Base-by-base conservation (phyloP, 495 filamentous ascomycete species). In the Aspergillus asperescens region DNA sequence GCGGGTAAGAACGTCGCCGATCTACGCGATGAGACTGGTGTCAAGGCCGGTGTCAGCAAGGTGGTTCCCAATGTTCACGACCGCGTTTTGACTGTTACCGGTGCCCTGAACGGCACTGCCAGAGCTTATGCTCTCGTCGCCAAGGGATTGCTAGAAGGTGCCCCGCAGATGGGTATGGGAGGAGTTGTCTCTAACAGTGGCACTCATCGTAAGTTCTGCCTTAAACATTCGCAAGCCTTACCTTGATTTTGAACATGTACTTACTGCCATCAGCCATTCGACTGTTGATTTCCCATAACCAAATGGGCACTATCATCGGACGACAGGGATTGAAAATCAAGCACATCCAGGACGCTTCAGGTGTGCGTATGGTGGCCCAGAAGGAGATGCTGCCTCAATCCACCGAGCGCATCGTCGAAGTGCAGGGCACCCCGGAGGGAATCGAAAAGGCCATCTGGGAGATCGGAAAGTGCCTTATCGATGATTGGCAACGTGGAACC, bases 371-470 rank as follows among this genome's bases (percentile, higher is more conserved):
- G 93, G 90, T 97, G 27, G 93, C 93, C 42, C 91, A 96, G 68
- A 98, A 98, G 74, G 93, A 98, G 64, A 97, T 98, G 93, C 84
- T 97, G 27, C 93, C 93, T 22, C 93, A 97, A 68, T 98, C 93
- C 10, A 98, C 93, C n/a, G 93, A 98, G 73, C 87, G 93, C 40
- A 88, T 98, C 58, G 94, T 98, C 48, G 94, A 97, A 66, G 87
- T 98, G 44, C 87, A 92, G 66, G 93, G 93, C 60, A 89, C 84
- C 6, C 88, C 93, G 24, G 89, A 93, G 28, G 90, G 93, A 39
- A 91, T 98, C 61, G 88, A 96, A 67, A 88, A 89, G 70, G 94
- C 93, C 47, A 76, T 93, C 35, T 97, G 93, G 94, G 93, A 98
- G 66, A 98, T 98, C 57, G 92, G 90, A 72, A 98, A 97, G 74